Conservation (phyloP, 2,329 filamentous ascomycete genomes). For the Exophiala oligosperma region DNA sequence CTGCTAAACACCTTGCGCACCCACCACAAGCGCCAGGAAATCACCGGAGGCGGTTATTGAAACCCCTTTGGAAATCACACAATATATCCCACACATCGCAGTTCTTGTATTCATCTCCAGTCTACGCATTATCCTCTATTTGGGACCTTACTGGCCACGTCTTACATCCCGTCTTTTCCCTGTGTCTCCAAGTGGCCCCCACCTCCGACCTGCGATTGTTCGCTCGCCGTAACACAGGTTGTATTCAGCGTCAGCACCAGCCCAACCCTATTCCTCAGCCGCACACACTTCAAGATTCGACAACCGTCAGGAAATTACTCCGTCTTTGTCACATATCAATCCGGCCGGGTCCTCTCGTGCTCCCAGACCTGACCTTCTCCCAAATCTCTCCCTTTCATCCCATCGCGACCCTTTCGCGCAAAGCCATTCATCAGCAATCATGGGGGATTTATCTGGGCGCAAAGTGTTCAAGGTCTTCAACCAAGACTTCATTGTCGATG, state of each 20-base stretch:
- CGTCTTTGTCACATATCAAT: conserved; percentile 5
- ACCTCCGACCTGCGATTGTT: conserved; percentile 13
- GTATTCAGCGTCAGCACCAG: conserved; percentile 21
- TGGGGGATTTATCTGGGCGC: conserved; percentile 66
- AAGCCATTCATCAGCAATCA: conserved; percentile 34
- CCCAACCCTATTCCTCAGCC: conserved; percentile 26
- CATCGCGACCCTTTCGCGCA: not conserved
- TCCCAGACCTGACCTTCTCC: conserved; percentile 6
- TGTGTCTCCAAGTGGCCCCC: conserved; percentile 18
- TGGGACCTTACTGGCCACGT: conserved; percentile 20
- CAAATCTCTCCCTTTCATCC: not conserved
- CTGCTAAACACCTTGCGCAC: not conserved
- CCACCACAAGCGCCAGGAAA: not conserved
- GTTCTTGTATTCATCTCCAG: not conserved
- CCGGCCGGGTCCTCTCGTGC: not conserved
- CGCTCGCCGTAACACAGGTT: conserved; percentile 14
- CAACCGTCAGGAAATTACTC: conserved; percentile 1
- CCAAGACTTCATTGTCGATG: conserved; percentile 98
- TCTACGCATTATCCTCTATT: not conserved
- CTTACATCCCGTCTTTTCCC: conserved; percentile 15
- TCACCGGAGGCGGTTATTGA: not conserved
- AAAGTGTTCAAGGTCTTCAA: conserved; percentile 99
- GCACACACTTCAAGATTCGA: conserved; percentile 7
- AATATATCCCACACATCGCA: not conserved
- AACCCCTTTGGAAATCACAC: not conserved